Percentiles rank a stretch among this genome's conserved stretches.
Conservation (phyloP, 345 rosid genomes). For the Lepidium didymum region DNA sequence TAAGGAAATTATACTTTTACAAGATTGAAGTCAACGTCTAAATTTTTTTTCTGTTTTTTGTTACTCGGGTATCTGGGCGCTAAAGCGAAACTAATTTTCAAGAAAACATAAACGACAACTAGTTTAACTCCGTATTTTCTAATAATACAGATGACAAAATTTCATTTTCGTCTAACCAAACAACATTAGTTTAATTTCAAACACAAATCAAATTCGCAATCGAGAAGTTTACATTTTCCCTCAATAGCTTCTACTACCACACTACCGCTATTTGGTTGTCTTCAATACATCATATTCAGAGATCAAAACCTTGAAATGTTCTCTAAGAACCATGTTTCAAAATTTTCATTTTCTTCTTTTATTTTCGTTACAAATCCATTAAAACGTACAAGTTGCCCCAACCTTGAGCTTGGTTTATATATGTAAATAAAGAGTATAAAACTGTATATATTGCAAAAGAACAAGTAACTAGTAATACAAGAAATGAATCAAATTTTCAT, state of each 20-base stretch:
- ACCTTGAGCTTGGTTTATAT: not conserved
- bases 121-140: too few species aligned
- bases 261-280: too few species aligned
- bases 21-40: slow-evolving; percentile 13
- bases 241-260: too few species aligned
- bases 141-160: too few species aligned
- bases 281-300: not conserved
- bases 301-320: not conserved
- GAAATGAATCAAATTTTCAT: not conserved
- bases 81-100: too few species aligned
- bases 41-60: too few species aligned
- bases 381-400: not conserved
- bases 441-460: not conserved
- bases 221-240: too few species aligned
- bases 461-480: not conserved
- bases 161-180: too few species aligned
- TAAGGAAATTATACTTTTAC: not conserved
- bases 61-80: too few species aligned
- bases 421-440: not conserved
- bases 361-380: not conserved
- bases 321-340: not conserved
- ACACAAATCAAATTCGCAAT: too few species aligned
- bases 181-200: too few species aligned
- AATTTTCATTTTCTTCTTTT: not conserved
- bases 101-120: too few species aligned